Base-by-base conservation (phyloP, 23 red algal genomes). In the Gracilaria gracilis region DNA sequence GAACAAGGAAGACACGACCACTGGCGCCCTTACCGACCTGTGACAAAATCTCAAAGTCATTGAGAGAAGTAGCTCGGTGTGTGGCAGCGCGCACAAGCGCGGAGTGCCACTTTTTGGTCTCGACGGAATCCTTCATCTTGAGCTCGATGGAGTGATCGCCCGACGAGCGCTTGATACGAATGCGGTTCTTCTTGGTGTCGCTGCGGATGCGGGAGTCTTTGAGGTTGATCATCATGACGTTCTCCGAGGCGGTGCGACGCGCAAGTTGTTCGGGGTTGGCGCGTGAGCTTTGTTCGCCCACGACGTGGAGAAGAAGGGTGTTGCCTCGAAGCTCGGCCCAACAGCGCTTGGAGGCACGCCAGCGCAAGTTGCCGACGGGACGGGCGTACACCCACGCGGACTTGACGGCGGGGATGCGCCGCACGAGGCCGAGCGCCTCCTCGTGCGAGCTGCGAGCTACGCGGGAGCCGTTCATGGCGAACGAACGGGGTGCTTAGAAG, bases 41-140 rank as follows among this genome's bases (percentile, higher is more conserved):
- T 6, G 67, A 71, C 89, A 93, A 66, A 80, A 97, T 82, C 88
- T 97, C 95, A 93, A 89, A 97, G 83, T 97, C 95, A 58, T 86
- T 57, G 21, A 97, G 65, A 12, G 79, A 75, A 17, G 88, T 86
- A 27, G 62, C 82, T 23, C 93, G 86, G 33, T 89, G 72, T 2
- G 62, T 85, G 0, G 90, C 90, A 36, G 87, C 90, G 23, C 80
- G 58, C 8, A 80, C 80, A 35, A 94, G 57, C n/a, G 82, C 87
- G 3, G 74, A 75, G 27, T 91, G 78, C 93, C 93, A 95, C 66
- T 82, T 82, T 17, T 57, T 59, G 3, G 80, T 75, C 86, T 90
- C 81, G 17, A 77, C 73, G 28, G 54, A 16, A 53, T 83, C 84
- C 57, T 89, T 88, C 59, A 90, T 53, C 62, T 86, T 83, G 49